Base-by-base conservation (phyloP, 805 yeast species). In the Lipomyces spencermartinsiae region DNA sequence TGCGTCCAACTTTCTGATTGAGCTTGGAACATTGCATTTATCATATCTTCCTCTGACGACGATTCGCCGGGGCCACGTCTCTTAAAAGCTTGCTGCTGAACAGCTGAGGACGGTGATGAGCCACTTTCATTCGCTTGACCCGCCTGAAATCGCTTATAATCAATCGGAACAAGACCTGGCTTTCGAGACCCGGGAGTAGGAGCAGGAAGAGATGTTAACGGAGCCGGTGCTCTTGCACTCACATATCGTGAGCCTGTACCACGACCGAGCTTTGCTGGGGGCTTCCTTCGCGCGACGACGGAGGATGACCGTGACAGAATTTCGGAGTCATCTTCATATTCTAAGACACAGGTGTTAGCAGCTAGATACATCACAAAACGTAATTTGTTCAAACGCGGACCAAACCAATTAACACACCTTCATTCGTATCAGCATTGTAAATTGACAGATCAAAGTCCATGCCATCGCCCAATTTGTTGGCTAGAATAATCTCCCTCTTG, bases 1-100 rank as follows among this genome's bases (percentile, higher is more conserved):
- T 90, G 92, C 64, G 90, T 90, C 99, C 99, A 95, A 70, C 91
- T 97, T 73, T 90, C 93, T 67, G 91, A 91, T 79, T 96, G 98
- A 63, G 90, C 93, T 49, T 90, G 93, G 78, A 95, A 92, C 97
- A 95, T 93, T 74, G 88, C 86, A 66, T 89, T 88, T 76, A 95
- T 92, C 80, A 90, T 85, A 72, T 93, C 98, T 70, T 92, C 97
- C 79, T 95, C 99, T 1, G 70, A 58, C 10, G 61, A 33, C 12
- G 37, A 63, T n/a, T 56, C 64, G 58, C 31, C 60, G 22, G 29
- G 57, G 25, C 22, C 25, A 58, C 62, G 51, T 49, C 62, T 5
- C 62, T 10, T 22, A 16, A 6, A 9, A 4, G 16, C 63, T 56
- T 53, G 43, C 4, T 25, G 57, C 60, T 49, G 59, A 4, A 10